phyloP scores from a whole-genome alignment of 805 yeast genomes.

The Candida takata region DNA sequence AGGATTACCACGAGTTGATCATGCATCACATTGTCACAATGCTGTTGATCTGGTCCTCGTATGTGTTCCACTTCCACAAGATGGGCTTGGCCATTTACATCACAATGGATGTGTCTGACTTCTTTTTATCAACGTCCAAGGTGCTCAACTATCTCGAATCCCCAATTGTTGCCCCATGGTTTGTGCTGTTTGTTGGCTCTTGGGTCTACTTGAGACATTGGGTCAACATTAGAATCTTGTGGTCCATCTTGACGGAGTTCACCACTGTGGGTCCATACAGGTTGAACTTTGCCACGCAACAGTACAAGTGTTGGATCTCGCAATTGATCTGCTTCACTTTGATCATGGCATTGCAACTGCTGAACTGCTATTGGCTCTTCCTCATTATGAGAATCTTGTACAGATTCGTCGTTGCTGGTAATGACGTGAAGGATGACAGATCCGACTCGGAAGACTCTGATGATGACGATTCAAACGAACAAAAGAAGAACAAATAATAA shows the following conservation, averaged over 20 bases:
- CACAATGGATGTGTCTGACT: constrained; percentile 95
- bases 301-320: constrained; percentile 94
- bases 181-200: constrained; percentile 53
- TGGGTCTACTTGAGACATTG: constrained; percentile 93
- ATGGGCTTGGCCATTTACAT: constrained; percentile 88
- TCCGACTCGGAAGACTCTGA: constrained; percentile 13
- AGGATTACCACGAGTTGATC: constrained; percentile 85
- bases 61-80: constrained; percentile 93
- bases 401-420: constrained; percentile 65
- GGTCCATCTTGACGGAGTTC: constrained; percentile 83
- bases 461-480: constrained; percentile 4
- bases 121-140: constrained; percentile 78
- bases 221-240: constrained; percentile 70
- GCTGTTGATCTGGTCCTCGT: constrained; percentile 77
- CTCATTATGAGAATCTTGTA: constrained; percentile 72
- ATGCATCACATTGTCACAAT: constrained; percentile 92
- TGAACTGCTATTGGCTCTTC: constrained; percentile 83
- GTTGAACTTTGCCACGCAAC: constrained; percentile 82
- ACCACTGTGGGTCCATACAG: constrained; percentile 75
- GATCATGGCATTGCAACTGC: constrained; percentile 73
- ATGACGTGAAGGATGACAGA: constrained; percentile 54
- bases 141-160: constrained; percentile 82
- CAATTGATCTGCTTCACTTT: constrained; percentile 81
- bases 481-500: constrained; percentile 6
- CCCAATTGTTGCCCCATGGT: constrained; percentile 53